phyloP scores from a whole-genome alignment of 164 flowering plant genomes.

The Taxillus chinensis region DNA sequence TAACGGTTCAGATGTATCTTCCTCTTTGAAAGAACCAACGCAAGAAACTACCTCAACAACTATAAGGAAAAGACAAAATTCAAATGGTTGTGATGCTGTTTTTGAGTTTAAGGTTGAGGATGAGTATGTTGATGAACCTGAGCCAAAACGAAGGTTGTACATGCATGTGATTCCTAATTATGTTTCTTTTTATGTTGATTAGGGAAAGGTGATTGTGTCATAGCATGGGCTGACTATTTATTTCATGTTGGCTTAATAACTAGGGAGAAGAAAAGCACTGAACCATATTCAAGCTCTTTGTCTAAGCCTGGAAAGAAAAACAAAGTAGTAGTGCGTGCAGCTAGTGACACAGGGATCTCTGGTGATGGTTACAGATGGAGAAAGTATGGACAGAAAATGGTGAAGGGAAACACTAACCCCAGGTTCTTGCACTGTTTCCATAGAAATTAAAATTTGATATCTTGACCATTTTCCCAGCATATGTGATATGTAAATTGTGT shows the following conservation, averaged over 20 bases:
- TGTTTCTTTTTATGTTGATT: not conserved
- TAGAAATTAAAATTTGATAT: too few relatives aligned
- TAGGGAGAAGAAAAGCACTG: conserved; percentile 22
- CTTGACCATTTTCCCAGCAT: too few relatives aligned
- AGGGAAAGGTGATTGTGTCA: not conserved
- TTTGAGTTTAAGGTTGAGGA: conserved; percentile 22
- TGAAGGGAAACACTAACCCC: conserved; percentile 81
- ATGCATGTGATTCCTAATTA: not conserved
- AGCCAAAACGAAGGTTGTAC: conserved; percentile 34
- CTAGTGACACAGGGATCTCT: conserved; percentile 60
- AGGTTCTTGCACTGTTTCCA: conserved; percentile 32
- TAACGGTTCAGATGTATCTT: conserved; percentile 27
- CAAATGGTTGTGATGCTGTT: conserved; percentile 16
- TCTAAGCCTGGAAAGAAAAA: conserved; percentile 52
- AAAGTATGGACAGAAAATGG: conserved; percentile 94
- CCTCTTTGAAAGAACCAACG: conserved; percentile 25
- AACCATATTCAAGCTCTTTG: conserved; percentile 17
- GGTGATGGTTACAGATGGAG: conserved; percentile 94
- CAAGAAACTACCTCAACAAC: conserved; percentile 11
- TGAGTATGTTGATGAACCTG: conserved; percentile 40
- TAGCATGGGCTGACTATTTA: not conserved
- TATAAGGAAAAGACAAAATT: conserved; percentile 25
- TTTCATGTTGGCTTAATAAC: not conserved
- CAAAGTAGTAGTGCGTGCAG: conserved; percentile 69
- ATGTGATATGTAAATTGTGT: too few relatives aligned